These are phyloP conservation scores for Phytomonas serpens DNA, from an alignment of 208 protist genomes.

Conservation along the genomic window DNA sequence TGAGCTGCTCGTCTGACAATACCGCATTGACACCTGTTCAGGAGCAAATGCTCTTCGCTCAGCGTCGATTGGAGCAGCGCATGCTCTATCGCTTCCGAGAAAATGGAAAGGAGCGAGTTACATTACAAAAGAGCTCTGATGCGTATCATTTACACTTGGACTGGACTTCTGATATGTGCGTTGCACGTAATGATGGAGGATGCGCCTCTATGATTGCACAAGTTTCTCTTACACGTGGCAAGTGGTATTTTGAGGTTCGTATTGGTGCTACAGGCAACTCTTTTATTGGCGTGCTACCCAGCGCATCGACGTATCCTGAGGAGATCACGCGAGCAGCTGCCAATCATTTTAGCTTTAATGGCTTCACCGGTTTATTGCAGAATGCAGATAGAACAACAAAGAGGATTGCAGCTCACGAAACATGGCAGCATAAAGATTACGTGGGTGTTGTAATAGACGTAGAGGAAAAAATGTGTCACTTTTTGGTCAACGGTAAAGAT, in stretches of 20 bases:
- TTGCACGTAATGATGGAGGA: conserved; percentile 38
- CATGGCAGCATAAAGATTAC: conserved; percentile 42
- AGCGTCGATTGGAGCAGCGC: conserved; percentile 54
- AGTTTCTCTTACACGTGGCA: conserved; percentile 45
- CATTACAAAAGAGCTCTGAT: conserved; percentile 46
- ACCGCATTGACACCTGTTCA: conserved; percentile 6
- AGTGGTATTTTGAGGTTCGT: conserved; percentile 88
- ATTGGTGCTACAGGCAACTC: conserved; percentile 54
- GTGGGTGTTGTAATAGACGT: conserved; percentile 79
- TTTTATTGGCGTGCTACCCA: conserved; percentile 66
- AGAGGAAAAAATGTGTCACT: conserved; percentile 35
- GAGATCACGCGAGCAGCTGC: conserved; percentile 2
- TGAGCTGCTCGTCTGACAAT: conserved; percentile 1
- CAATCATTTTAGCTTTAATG: conserved; percentile 69
- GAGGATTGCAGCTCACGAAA: background rate
- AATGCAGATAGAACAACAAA: conserved; percentile 13
- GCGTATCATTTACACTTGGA: conserved; percentile 59
- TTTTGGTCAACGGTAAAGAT: conserved; percentile 64
- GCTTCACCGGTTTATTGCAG: conserved; percentile 41
- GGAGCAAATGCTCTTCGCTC: conserved; percentile 36
- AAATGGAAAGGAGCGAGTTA: conserved; percentile 41
- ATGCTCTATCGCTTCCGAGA: conserved; percentile 50
- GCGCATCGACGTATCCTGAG: background rate
- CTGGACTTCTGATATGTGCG: conserved; percentile 52
- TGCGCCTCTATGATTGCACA: conserved; percentile 41